Base-by-base conservation (phyloP, 2,329 filamentous ascomycete genomes). In the Hirsutella minnesotensis region DNA sequence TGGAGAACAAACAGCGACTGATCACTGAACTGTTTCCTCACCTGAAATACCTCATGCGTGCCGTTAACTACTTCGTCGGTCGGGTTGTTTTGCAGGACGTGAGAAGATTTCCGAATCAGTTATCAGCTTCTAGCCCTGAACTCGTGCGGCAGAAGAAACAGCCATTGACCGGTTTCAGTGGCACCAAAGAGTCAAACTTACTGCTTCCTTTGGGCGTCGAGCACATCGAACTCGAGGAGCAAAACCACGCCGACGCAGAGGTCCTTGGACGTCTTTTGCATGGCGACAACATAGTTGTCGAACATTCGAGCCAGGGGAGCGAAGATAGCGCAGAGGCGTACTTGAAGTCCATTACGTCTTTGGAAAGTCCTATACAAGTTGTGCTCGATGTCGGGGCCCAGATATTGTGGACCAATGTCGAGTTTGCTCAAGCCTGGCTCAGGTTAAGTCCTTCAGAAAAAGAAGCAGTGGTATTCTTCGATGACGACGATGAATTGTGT, bases 321-420 rank as follows among this genome's bases (percentile, higher is more conserved):
- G 12, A 2, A n/a, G 12, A 13, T n/a, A 2, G 30, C 10, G 30
- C 30, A 31, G 30, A 31, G 30, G 30, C 30, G 12, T 57, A 82
- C 0, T 50, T 86, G 0, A 22, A 58, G 0, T 52, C 22, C 9
- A 24, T 81, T 0, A 66, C 69, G 12, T 15, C 5, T 9, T 18
- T 30, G 27, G 38, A 29, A 4, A n/a, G 24, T 3, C 5, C 16
- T 10, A 12, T 20, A 4, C 16, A 20, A 2, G 79, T 86, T 0
- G 70, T 87, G 1, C 65, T 87, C 0, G 82, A 88, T 49, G 81
- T 82, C 0, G 83, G 83, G 0, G 82, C 83, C 0, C 76, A 80
- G 40, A 73, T 87, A 5, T 53, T 87, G 30, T 56, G 79, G 0
- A 64, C 61, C 27, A 84, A 84, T 47, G 3, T 59, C 0, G 58